Conservation (phyloP, 495 filamentous ascomycete genomes). For the Choiromyces venosus region DNA sequence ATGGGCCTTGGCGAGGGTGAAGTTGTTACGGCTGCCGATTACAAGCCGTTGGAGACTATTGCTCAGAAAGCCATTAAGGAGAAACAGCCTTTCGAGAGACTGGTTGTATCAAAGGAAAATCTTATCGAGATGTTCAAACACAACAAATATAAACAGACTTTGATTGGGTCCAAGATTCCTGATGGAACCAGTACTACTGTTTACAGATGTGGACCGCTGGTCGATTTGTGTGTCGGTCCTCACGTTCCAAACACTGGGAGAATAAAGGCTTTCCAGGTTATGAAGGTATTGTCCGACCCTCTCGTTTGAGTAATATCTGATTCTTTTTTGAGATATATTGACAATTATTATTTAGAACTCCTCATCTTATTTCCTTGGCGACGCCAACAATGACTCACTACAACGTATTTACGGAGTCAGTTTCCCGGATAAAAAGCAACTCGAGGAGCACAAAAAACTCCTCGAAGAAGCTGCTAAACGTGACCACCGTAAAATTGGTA, state of each 20-base stretch:
- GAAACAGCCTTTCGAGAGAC: conserved; percentile 88
- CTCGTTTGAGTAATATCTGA: background rate
- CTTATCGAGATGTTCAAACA: conserved; percentile 93
- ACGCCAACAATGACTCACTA: conserved; percentile 83
- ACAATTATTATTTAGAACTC: conserved; percentile 61
- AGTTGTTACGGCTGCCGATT: conserved; percentile 68
- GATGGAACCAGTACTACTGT: conserved; percentile 88
- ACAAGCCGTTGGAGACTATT: conserved; percentile 70
- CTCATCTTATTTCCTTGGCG: conserved; percentile 92
- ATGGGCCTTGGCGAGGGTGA: conserved; percentile 75
- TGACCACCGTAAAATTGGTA: conserved; percentile 84
- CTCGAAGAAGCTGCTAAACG: conserved; percentile 94
- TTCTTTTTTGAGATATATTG: background rate
- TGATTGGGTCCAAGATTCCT: conserved; percentile 86
- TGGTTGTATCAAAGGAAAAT: conserved; percentile 81
- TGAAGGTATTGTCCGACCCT: conserved; percentile 54
- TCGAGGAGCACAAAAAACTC: conserved; percentile 85
- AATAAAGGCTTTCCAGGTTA: conserved; percentile 88
- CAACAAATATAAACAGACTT: conserved; percentile 93
- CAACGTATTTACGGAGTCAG: conserved; percentile 95
- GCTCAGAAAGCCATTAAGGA: conserved; percentile 81
- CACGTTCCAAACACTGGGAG: conserved; percentile 89
- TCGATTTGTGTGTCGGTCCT: conserved; percentile 73
- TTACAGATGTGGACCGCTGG: conserved; percentile 76
- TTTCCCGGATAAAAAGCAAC: conserved; percentile 92